These are phyloP conservation scores for Lasiodiplodia sp. DNA, from an alignment of 2,329 filamentous ascomycete species.

Conservation along the genomic window DNA sequence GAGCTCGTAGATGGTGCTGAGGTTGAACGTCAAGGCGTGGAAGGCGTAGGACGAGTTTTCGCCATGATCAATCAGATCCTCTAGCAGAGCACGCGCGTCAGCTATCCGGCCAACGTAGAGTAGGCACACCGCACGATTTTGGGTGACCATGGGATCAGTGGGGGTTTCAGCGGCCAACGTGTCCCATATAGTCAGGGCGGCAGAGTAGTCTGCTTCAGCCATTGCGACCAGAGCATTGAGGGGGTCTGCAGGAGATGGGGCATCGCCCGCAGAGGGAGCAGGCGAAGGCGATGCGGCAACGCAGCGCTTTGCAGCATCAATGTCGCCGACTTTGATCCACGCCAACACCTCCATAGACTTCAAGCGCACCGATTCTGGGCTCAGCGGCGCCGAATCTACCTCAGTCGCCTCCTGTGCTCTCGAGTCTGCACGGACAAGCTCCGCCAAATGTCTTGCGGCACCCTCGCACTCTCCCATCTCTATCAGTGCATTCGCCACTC, in stretches of 20 bases:
- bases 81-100: conserved; percentile 69
- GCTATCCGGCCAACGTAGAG: conserved; percentile 79
- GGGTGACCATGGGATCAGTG: conserved; percentile 73
- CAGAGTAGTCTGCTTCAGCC: conserved; percentile 75
- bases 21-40: conserved; percentile 83
- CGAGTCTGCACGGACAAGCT: conserved; percentile 56
- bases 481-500: conserved; percentile 70
- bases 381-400: conserved; percentile 33
- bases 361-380: conserved; percentile 43
- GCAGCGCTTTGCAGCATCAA: conserved; percentile 68
- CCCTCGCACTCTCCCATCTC: conserved; percentile 89
- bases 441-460: conserved; percentile 75
- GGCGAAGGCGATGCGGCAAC: conserved; percentile 45
- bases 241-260: conserved; percentile 46
- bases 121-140: conserved; percentile 84
- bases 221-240: conserved; percentile 76
- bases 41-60: conserved; percentile 62
- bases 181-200: conserved; percentile 69
- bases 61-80: conserved; percentile 68
- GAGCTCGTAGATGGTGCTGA: conserved; percentile 90
- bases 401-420: conserved; percentile 54
- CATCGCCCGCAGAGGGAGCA: conserved; percentile 17
- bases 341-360: conserved; percentile 65
- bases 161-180: conserved; percentile 55
- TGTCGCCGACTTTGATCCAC: conserved; percentile 80